A percentile compares a stretch with the other conserved stretches of the same genome.
These are phyloP conservation scores for Paralagenidium karlingii DNA, from an alignment of 352 stramenopile genomes.

Conservation along the genomic window DNA sequence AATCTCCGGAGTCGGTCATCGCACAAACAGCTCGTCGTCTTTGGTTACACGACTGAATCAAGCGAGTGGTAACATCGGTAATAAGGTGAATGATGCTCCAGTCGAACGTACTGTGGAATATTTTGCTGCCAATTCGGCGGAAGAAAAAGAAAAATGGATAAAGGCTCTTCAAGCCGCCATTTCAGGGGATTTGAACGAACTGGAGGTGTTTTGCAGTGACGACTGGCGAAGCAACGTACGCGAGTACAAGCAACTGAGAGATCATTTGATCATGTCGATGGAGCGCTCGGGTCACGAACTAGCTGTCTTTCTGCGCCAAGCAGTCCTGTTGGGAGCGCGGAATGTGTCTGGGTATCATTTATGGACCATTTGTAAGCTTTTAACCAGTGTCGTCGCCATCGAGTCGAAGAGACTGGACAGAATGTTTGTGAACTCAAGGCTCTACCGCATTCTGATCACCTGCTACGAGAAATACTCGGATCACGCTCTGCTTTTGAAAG, in stretches of 20 bases:
- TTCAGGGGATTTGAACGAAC: constrained; percentile 61
- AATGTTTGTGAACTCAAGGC: constrained; percentile 67
- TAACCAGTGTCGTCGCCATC: constrained; percentile 60
- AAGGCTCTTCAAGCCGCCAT: constrained; percentile 55
- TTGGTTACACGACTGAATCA: background rate
- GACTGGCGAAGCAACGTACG: constrained; percentile 82
- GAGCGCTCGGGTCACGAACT: constrained; percentile 67
- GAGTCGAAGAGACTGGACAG: constrained; percentile 73
- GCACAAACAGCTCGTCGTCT: too few species aligned
- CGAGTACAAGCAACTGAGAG: constrained; percentile 61
- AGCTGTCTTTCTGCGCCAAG: constrained; percentile 73
- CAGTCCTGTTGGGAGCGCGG: constrained; percentile 47
- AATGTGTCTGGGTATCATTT: constrained; percentile 57
- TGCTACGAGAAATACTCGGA: constrained; percentile 78
- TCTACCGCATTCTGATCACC: constrained; percentile 51
- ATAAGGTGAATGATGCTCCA: background rate
- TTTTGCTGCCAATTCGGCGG: constrained; percentile 47
- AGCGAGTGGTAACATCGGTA: background rate
- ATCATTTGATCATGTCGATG: constrained; percentile 75
- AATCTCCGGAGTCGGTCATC: too few species aligned
- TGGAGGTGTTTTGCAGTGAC: constrained; percentile 83
- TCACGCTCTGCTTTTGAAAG: constrained; percentile 58
- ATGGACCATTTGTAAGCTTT: constrained; percentile 59
- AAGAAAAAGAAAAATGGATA: constrained; percentile 63
- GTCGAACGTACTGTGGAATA: constrained; percentile 41